Conservation (phyloP, 352 stramenopile species). For the Pythium diclinum region DNA sequence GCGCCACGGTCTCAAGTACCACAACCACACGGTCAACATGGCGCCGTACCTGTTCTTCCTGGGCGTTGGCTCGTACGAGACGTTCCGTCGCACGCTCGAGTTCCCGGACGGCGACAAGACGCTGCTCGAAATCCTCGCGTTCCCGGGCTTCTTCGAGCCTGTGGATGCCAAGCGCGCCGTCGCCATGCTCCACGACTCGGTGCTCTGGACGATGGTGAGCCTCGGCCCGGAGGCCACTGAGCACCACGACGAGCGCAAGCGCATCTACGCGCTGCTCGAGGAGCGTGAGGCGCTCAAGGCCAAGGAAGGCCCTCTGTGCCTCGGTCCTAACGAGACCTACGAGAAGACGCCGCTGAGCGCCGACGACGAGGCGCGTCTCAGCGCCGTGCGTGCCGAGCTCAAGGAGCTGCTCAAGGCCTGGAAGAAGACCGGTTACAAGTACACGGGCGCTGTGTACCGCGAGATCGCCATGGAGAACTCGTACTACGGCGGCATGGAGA, state of each 20-base stretch:
- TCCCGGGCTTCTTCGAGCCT: slow-evolving; percentile 66
- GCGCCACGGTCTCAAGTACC: slow-evolving; percentile 72
- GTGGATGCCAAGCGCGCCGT: slow-evolving; percentile 64
- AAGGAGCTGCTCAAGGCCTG: slow-evolving; percentile 62
- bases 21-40: slow-evolving; percentile 86
- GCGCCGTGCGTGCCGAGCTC: slow-evolving; percentile 47
- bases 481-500: slow-evolving; percentile 82
- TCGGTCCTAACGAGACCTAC: slow-evolving; percentile 54
- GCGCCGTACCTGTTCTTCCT: slow-evolving; percentile 81
- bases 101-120: slow-evolving; percentile 75
- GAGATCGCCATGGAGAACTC: slow-evolving; percentile 85
- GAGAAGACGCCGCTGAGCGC: slow-evolving; percentile 41
- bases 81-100: slow-evolving; percentile 65
- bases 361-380: slow-evolving; percentile 44
- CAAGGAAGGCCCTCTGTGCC: slow-evolving; percentile 53
- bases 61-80: slow-evolving; percentile 74
- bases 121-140: slow-evolving; percentile 66
- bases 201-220: slow-evolving; percentile 72
- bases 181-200: slow-evolving; percentile 74
- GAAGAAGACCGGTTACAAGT: slow-evolving; percentile 84
- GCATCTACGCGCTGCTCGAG: slow-evolving; percentile 62
- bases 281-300: slow-evolving; percentile 66
- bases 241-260: slow-evolving; percentile 68
- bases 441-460: slow-evolving; percentile 74
- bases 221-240: slow-evolving; percentile 64